Conservation (phyloP, 2,329 filamentous ascomycete species). For the Botrytis sinoallii region DNA sequence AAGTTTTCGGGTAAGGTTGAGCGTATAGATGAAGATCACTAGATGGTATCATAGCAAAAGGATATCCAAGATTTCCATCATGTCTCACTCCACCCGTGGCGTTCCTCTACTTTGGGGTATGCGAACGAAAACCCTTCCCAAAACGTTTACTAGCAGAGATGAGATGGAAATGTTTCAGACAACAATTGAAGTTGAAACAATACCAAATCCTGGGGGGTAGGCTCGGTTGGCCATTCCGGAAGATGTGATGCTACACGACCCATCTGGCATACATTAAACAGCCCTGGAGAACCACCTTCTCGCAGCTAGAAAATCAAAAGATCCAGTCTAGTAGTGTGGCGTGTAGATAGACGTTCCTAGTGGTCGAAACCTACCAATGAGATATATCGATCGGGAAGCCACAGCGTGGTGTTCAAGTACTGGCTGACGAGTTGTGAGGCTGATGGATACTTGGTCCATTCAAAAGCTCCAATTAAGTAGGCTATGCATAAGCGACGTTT, state of each 20-base stretch:
- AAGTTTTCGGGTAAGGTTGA: neutral
- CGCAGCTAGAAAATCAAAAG: neutral
- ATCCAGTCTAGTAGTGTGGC: neutral
- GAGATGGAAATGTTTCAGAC: constrained; percentile 6
- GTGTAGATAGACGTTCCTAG: neutral
- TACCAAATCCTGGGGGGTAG: neutral
- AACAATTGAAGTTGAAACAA: constrained; percentile 6
- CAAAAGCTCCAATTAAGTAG: neutral
- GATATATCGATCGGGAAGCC: neutral
- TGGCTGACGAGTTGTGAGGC: neutral
- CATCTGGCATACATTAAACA: neutral
- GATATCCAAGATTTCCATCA: neutral
- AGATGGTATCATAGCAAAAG: neutral
- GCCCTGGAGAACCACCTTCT: neutral
- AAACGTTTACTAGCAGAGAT: neutral
- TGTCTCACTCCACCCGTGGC: neutral
- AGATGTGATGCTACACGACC: neutral
- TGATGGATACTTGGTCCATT: constrained; percentile 15
- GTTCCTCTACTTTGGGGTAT: neutral
- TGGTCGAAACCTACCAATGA: neutral
- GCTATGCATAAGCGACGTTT: constrained; percentile 14
- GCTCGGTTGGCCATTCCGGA: neutral
- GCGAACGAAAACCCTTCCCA: neutral
- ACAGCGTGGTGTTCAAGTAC: constrained; percentile 12
- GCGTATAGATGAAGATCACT: neutral